Evolutionary conservation across 73 alveolate species (phyloP).

Genomic region (Tetrahymena elliotti): DNA sequence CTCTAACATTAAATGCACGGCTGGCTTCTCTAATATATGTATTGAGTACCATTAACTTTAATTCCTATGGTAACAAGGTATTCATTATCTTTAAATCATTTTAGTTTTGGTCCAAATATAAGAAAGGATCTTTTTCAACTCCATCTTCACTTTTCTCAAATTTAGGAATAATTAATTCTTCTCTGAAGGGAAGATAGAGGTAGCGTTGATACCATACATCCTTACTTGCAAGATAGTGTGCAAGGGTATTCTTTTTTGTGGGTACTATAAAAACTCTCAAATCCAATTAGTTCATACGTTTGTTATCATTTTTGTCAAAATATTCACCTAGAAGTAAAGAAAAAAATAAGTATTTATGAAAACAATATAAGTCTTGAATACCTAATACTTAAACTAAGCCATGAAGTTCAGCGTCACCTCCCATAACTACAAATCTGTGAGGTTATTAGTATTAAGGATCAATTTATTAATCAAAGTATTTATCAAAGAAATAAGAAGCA

Average conservation of each 20-base stretch:
- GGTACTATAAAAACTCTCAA: constrained; percentile 34
- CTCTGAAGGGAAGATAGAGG: constrained; percentile 32
- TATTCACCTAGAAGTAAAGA: constrained; percentile 13
- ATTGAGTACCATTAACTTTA: constrained; percentile 15
- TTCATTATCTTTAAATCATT: not conserved
- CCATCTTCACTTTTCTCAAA: constrained; percentile 29
- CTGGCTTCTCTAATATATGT: constrained; percentile 40
- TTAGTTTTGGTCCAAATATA: not conserved
- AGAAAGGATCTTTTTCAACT: not conserved
- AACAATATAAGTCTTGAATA: not conserved
- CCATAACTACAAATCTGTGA: constrained; percentile 30
- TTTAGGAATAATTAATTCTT: constrained; percentile 31
- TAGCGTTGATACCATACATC: constrained; percentile 43
- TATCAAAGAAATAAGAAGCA: not conserved
- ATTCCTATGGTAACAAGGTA: constrained; percentile 10
- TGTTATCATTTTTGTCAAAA: not conserved
- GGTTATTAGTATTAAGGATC: constrained; percentile 23
- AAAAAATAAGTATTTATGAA: not conserved
- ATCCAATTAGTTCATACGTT: constrained; percentile 1
- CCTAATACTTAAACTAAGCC: not conserved
- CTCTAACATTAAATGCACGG: constrained; percentile 39
- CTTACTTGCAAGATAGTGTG: constrained; percentile 21
- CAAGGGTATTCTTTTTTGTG: constrained; percentile 15
- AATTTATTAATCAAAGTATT: not conserved
- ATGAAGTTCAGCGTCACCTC: constrained; percentile 22